Percentiles rank a stretch among this genome's conserved stretches.
Evolutionary conservation across 345 rosid species (phyloP).

Genomic region (Bretschneidera sinensis): DNA sequence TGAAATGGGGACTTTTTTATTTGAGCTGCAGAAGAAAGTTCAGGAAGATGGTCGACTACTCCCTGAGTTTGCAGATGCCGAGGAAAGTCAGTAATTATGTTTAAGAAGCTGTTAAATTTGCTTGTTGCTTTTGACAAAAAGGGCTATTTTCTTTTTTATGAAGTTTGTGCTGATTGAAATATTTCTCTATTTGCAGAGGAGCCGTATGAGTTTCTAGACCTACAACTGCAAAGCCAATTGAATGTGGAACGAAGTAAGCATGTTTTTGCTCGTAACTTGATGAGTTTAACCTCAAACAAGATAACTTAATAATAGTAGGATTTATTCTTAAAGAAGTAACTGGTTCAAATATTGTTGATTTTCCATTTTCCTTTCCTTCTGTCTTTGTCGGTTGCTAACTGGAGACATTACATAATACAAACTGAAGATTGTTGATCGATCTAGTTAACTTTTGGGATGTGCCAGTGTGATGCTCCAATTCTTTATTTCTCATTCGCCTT

Average conservation of each 20-base stretch:
- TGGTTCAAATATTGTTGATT: not conserved
- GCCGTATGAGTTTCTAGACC: conserved; percentile 70
- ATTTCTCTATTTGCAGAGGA: conserved; percentile 48
- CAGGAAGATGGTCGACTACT: conserved; percentile 75
- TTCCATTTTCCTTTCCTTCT: too few species aligned
- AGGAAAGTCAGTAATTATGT: conserved; percentile 52
- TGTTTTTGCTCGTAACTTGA: not conserved
- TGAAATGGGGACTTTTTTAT: conserved; percentile 11
- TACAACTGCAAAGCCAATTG: conserved; percentile 71
- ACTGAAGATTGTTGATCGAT: too few species aligned
- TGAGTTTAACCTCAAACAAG: not conserved
- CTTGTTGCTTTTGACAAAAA: not conserved
- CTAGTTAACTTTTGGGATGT: not conserved
- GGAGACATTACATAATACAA: too few species aligned
- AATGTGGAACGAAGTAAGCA: conserved; percentile 64
- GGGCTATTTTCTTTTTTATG: not conserved
- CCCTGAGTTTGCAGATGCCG: conserved; percentile 85
- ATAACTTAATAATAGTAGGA: not conserved
- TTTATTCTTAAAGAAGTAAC: not conserved
- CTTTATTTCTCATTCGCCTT: too few species aligned
- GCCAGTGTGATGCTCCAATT: not conserved
- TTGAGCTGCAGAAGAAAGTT: conserved; percentile 60
- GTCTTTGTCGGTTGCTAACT: too few species aligned
- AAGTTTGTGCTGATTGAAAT: not conserved
- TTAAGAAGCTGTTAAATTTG: not conserved